Evolutionary conservation across 2,329 filamentous ascomycete species (phyloP), one percentile per base, ranked within the genome.

Genomic region (Celoporthe dispersa): DNA sequence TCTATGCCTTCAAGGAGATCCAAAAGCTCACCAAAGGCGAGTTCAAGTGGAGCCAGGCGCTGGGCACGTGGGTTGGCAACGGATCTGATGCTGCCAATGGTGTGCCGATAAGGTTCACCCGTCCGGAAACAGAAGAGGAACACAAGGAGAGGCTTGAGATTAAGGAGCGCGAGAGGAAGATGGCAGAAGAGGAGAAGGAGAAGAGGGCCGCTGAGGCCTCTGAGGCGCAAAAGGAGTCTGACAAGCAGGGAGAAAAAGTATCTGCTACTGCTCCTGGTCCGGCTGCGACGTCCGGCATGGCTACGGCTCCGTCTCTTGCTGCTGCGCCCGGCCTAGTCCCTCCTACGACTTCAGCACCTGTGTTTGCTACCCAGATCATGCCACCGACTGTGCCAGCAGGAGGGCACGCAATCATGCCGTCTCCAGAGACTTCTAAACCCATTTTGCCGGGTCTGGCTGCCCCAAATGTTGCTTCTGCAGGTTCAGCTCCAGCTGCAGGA

Each of bases 21-120:
- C 91, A 93, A 76, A 88, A 91, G 68, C 85, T 97, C 19, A 82
- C 88, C 66, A 87, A 84, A 1, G 92, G 93, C 59, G 90, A 93
- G 60, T 94, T 94, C 79, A 88, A 88, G 70, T 99, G 93, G 92
- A 97, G 94, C 78, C 85, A 85, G 39, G 84, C 96, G 74, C 80
- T 97, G 39, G 94, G 93, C 7, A 92, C 91, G 22, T 99, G 94
- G 87, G 91, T 95, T 5, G 95, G 95, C 0, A 87, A 85, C 73
- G 85, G 83, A 73, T 84, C 83, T 78, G 83, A 80, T 75, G 88
- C 93, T 0, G 92, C 92, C 11, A 85, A 85, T 53, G 94, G 94
- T 8, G 94, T 97, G 33, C 95, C 94, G 0, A 90, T 89, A 70
- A 87, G 93, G 66, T 98, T 97, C 78, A 72, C 85, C 65, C 72